Conservation (phyloP, 1,139 yeast species). For the Geotrichum bryndzae region DNA sequence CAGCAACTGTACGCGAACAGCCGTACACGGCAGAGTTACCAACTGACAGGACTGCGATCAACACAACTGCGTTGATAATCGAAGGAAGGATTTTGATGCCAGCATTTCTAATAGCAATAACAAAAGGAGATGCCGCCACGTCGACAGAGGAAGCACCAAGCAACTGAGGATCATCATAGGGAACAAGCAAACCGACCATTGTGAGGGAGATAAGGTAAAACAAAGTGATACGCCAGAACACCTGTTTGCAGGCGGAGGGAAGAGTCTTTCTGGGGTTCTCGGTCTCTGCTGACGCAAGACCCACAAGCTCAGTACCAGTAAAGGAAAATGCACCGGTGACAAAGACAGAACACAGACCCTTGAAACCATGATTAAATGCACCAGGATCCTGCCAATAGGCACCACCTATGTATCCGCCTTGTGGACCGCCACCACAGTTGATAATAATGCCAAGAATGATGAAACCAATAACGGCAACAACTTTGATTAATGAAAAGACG, state of each 20-base stretch:
- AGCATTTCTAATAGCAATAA: constrained; percentile 55
- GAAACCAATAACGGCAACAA: constrained; percentile 56
- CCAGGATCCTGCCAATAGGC: constrained; percentile 59
- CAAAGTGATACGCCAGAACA: constrained; percentile 62
- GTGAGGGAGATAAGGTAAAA: constrained; percentile 58
- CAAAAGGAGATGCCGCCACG: constrained; percentile 66
- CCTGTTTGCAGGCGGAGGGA: constrained; percentile 66
- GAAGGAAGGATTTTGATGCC: constrained; percentile 59
- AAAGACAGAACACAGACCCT: constrained; percentile 78
- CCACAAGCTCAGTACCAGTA: constrained; percentile 78
- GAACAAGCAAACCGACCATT: constrained; percentile 58
- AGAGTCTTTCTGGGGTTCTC: constrained; percentile 62
- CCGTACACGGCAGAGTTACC: constrained; percentile 76
- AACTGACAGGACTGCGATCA: constrained; percentile 62
- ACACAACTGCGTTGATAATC: constrained; percentile 65
- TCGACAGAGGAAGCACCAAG: constrained; percentile 43
- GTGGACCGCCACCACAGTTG: constrained; percentile 63
- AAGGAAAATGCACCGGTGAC: constrained; percentile 84
- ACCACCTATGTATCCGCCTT: constrained; percentile 56
- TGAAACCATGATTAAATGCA: constrained; percentile 58
- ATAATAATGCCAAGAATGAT: constrained; percentile 57
- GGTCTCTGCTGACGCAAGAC: constrained; percentile 82
- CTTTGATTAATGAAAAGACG: constrained; percentile 50
- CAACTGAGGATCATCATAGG: constrained; percentile 48
- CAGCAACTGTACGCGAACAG: constrained; percentile 74